phyloP scores from a whole-genome alignment of 78 protist genomes.

The Cavenderia fasciculata region DNA sequence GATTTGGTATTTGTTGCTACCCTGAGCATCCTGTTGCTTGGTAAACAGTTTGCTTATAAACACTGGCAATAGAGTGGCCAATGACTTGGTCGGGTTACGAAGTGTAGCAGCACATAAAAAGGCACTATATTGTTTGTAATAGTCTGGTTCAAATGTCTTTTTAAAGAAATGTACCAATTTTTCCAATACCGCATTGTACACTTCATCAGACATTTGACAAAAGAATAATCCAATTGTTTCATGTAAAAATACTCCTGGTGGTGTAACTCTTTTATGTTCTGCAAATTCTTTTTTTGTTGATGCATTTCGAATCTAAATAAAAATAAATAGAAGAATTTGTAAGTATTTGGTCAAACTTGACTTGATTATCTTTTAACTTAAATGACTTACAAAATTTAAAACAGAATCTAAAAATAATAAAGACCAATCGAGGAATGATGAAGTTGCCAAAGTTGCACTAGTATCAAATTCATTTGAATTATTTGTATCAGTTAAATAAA shows the following conservation, averaged over 20 bases:
- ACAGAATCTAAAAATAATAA: slow-evolving; percentile 24
- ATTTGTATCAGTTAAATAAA: background rate
- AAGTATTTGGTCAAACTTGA: background rate
- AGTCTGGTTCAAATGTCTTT: slow-evolving; percentile 52
- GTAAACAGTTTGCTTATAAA: slow-evolving; percentile 15
- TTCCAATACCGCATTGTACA: slow-evolving; percentile 17
- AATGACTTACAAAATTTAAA: slow-evolving; percentile 5
- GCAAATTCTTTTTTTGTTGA: slow-evolving; percentile 14
- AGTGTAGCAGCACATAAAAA: slow-evolving; percentile 26
- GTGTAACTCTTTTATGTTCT: slow-evolving; percentile 43
- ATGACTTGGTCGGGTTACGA: slow-evolving; percentile 25
- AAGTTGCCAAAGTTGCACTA: slow-evolving; percentile 23
- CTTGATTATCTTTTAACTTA: background rate
- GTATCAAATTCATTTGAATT: slow-evolving; percentile 21
- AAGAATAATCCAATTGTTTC: slow-evolving; percentile 51
- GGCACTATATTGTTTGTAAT: slow-evolving; percentile 46
- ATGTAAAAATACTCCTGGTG: slow-evolving; percentile 15
- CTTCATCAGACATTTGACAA: slow-evolving; percentile 36
- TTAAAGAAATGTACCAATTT: slow-evolving; percentile 10
- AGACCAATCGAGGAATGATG: slow-evolving; percentile 56
- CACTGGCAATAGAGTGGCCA: slow-evolving; percentile 28
- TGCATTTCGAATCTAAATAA: slow-evolving; percentile 7
- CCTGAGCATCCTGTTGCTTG: background rate
- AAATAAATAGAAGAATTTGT: background rate
- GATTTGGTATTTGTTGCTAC: background rate